These are phyloP conservation scores for Theobroma cacao DNA, from an alignment of 345 rosid species.

Conservation along the genomic window DNA sequence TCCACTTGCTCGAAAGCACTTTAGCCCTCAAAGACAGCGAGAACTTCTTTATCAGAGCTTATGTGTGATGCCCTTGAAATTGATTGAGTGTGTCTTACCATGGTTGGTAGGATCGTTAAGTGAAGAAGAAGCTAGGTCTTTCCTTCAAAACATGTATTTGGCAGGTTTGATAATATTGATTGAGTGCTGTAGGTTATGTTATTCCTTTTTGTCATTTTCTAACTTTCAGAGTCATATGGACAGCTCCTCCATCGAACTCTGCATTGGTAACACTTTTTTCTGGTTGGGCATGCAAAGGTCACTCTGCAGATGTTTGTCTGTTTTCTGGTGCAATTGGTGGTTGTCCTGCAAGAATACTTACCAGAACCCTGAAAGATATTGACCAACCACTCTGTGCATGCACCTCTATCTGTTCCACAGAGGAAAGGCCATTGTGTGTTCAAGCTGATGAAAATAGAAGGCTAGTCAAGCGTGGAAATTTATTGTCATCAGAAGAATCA, in stretches of 20 bases:
- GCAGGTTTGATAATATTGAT: conserved; percentile 38
- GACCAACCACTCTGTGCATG: conserved; percentile 23
- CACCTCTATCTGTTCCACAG: conserved; percentile 14
- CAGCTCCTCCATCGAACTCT: conserved; percentile 58
- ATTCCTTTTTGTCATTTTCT: conserved; percentile 13
- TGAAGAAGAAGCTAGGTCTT: conserved; percentile 47
- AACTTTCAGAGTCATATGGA: conserved; percentile 16
- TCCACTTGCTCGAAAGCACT: conserved; percentile 60
- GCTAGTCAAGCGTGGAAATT: conserved; percentile 33
- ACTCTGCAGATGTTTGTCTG: conserved; percentile 37
- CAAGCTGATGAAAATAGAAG: conserved; percentile 28
- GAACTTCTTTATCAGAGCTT: conserved; percentile 62
- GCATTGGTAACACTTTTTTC: conserved; percentile 58
- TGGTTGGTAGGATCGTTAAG: conserved; percentile 55
- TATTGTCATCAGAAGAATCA: conserved; percentile 18
- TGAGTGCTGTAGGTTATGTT: neutral
- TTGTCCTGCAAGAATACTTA: conserved; percentile 37
- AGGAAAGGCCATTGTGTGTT: conserved; percentile 19
- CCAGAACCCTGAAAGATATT: conserved; percentile 21
- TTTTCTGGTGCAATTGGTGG: conserved; percentile 38
- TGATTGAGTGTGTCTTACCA: conserved; percentile 58
- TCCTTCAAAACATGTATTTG: conserved; percentile 52
- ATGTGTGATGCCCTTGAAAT: conserved; percentile 60
- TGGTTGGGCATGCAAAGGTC: conserved; percentile 66
- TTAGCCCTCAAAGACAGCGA: conserved; percentile 51